Evolutionary conservation across 1,284 basidiomycete species (phyloP), one percentile per base, ranked within the genome.

Genomic region (Trichosporon sp.): DNA sequence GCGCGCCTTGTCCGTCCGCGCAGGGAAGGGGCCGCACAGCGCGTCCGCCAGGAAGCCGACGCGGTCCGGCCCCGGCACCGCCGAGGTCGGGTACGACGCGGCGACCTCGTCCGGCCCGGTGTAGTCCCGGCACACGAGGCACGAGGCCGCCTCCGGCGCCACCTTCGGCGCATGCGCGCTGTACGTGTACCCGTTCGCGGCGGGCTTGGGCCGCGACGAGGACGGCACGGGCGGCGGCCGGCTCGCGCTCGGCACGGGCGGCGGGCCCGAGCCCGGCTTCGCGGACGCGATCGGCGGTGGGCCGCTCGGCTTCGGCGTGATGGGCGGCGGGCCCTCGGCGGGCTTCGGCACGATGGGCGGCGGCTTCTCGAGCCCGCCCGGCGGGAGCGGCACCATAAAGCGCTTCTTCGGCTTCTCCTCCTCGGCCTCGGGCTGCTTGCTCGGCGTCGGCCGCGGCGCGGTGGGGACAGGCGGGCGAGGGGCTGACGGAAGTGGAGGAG

Each of bases 61-160:
- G 3, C 68, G 60, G 42, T 68, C 64, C n/a, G 53, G 35, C 0
- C 13, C 23, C 0, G 68, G 68, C 23, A 70, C n/a, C 3, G 32
- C 18, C 11, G 68, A 12, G 12, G 62, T 64, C 1, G 71, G 68
- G 42, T 65, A 64, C 56, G 60, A 60, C 23, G 71, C 66, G 1
- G 71, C 71, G 9, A 56, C 13, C 1, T 29, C 42, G 65, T 72
- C 71, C 1, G 71, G 62, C 0, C 15, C 44, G 2, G 66, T 53
- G 38, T 65, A 72, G 68, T 72, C 71, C 21, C 71, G 71, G 44
- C 71, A 72, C 6, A 66, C 8, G 1, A 72, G 65, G 7, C 71
- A 72, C 29, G 11, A 23, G 13, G 35, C 29, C 1, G 34, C 29
- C 21, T 23, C 31, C 12, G 47, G 64, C 15, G 23, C 32, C 1